phyloP scores from a whole-genome alignment of 768 basidiomycete genomes.

The Chalciporus pseudorubinellus region DNA sequence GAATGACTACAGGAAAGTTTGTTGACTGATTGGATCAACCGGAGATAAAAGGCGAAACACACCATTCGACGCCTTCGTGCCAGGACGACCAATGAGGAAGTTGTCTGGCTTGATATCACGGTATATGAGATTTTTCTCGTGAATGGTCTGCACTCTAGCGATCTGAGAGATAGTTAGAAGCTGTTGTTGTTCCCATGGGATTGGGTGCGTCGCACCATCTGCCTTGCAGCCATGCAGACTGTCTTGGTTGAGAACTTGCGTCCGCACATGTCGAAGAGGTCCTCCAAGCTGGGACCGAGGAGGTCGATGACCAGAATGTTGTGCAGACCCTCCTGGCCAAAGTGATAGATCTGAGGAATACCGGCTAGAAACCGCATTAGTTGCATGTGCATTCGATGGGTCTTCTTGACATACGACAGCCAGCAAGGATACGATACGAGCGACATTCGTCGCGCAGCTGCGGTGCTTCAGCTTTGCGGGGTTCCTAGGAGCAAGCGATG shows the following conservation, averaged over 20 bases:
- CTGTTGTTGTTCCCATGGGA: background rate
- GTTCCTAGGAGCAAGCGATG: constrained; percentile 54
- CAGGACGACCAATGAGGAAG: constrained; percentile 93
- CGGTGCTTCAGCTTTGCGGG: constrained; percentile 92
- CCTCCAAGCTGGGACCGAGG: constrained; percentile 93
- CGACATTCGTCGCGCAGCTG: constrained; percentile 98
- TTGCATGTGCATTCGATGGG: constrained; percentile 7
- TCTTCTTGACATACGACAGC: constrained; percentile 68
- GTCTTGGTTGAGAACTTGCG: constrained; percentile 98
- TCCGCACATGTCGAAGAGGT: constrained; percentile 98
- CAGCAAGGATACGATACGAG: constrained; percentile 87
- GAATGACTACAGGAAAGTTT: constrained; percentile 57
- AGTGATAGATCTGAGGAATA: constrained; percentile 99
- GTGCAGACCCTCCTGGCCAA: constrained; percentile 97
- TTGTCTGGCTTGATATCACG: constrained; percentile 99
- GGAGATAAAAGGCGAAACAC: constrained; percentile 5
- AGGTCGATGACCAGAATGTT: constrained; percentile 99
- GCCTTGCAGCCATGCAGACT: constrained; percentile 97
- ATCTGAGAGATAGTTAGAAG: constrained; percentile 49
- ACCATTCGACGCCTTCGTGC: constrained; percentile 88
- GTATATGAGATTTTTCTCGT: constrained; percentile 99
- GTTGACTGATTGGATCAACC: background rate
- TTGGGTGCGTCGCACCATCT: constrained; percentile 63
- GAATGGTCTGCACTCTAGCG: constrained; percentile 93
- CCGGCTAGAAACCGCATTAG: constrained; percentile 58